Evolutionary conservation across 75 land plant species (phyloP).

Genomic region (Larix kaempferi): DNA sequence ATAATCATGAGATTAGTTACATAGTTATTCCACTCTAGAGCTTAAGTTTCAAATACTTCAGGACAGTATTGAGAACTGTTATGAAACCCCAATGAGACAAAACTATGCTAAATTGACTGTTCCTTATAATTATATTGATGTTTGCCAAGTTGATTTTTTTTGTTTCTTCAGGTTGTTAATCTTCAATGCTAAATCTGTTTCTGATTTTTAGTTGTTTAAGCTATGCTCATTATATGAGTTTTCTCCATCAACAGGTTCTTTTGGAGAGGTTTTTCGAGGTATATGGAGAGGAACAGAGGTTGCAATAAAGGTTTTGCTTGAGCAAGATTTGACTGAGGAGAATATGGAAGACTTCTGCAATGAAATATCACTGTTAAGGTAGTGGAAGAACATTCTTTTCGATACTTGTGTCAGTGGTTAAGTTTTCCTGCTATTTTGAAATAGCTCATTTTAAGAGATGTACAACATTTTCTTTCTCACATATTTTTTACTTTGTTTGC

Average conservation of each 20-base stretch:
- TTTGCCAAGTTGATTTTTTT: background rate
- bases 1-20: background rate
- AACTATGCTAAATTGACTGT: background rate
- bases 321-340: slow-evolving; percentile 91
- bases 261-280: slow-evolving; percentile 98
- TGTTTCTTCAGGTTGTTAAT: background rate
- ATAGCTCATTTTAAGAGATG: background rate
- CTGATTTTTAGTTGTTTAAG: background rate
- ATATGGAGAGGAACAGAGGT: slow-evolving; percentile 98
- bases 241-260: slow-evolving; percentile 54
- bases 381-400: slow-evolving; percentile 3
- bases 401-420: background rate
- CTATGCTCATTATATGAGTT: background rate
- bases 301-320: slow-evolving; percentile 92
- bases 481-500: slow-evolving; percentile 13
- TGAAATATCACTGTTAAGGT: slow-evolving; percentile 89
- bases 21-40: background rate
- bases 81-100: background rate
- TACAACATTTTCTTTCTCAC: slow-evolving; percentile 3
- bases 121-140: background rate
- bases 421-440: background rate
- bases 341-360: slow-evolving; percentile 98
- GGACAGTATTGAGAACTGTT: background rate
- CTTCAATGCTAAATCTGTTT: background rate
- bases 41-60: background rate